Percentiles rank a stretch among this genome's conserved stretches.
Evolutionary conservation across 495 filamentous ascomycete species (phyloP).

Genomic region (Bryoglossum gracile): DNA sequence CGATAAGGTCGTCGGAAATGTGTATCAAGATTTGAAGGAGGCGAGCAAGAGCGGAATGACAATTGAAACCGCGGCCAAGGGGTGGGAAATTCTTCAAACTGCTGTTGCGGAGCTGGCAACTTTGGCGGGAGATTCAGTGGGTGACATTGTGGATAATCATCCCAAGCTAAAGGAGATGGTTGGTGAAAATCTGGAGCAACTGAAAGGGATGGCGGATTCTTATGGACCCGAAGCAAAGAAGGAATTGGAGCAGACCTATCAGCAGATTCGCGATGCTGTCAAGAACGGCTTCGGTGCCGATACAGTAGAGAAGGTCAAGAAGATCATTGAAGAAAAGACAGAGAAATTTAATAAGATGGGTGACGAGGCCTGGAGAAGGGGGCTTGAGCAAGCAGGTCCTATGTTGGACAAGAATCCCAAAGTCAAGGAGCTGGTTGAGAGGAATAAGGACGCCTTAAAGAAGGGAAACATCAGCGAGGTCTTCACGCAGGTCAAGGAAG

Average conservation of each 20-base stretch:
- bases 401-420: conserved; percentile 60
- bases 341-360: conserved; percentile 53
- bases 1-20: conserved; percentile 50
- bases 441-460: conserved; percentile 54
- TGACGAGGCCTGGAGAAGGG: conserved; percentile 58
- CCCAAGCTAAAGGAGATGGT: conserved; percentile 60
- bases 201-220: conserved; percentile 55
- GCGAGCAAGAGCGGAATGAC: conserved; percentile 43
- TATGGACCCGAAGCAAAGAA: conserved; percentile 64
- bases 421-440: conserved; percentile 54
- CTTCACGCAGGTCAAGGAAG: conserved; percentile 44
- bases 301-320: conserved; percentile 44
- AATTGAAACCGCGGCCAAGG: conserved; percentile 42
- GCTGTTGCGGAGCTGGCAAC: conserved; percentile 41
- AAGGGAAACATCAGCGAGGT: conserved; percentile 48
- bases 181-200: conserved; percentile 50
- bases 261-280: conserved; percentile 49
- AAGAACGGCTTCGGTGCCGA: conserved; percentile 41
- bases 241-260: conserved; percentile 58
- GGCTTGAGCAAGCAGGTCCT: conserved; percentile 51
- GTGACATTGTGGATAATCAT: conserved; percentile 56
- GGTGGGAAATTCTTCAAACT: conserved; percentile 47
- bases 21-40: conserved; percentile 50
- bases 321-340: conserved; percentile 57
- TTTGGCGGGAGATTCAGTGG: conserved; percentile 47